These are phyloP conservation scores for Aspergillus incahuasiensis DNA, from an alignment of 495 filamentous ascomycete genomes.

Conservation along the genomic window DNA sequence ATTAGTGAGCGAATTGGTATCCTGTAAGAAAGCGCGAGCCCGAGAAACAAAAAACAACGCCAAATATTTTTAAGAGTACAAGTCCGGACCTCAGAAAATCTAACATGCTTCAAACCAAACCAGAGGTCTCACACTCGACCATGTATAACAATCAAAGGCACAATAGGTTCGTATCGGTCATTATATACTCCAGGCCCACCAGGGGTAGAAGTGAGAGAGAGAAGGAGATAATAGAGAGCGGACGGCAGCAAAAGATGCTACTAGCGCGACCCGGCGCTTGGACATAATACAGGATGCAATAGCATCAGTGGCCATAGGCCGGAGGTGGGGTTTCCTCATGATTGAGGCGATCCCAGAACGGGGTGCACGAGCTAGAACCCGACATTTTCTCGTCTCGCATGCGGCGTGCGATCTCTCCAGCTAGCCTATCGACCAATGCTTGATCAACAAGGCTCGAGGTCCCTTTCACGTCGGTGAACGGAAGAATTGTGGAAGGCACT, in stretches of 20 bases:
- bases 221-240: conserved; percentile 3
- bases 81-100: conserved; percentile 16
- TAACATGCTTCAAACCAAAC: conserved; percentile 11
- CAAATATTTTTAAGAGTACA: conserved; percentile 14
- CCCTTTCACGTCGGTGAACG: conserved; percentile 31
- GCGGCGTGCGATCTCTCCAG: conserved; percentile 79
- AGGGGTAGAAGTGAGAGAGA: conserved; percentile 17
- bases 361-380: conserved; percentile 28
- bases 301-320: conserved; percentile 41
- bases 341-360: conserved; percentile 35
- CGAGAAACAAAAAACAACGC: conserved; percentile 14
- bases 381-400: conserved; percentile 67
- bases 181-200: conserved; percentile 28
- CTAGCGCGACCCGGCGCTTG: neutral
- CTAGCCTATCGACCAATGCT: conserved; percentile 87
- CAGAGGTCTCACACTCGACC: conserved; percentile 13
- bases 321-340: conserved; percentile 43
- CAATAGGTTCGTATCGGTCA: conserved; percentile 32
- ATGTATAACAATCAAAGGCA: conserved; percentile 14
- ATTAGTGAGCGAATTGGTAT: conserved; percentile 21
- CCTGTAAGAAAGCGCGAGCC: conserved; percentile 13
- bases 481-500: conserved; percentile 35
- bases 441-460: conserved; percentile 65
- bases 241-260: neutral
- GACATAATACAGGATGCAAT: conserved; percentile 1